Conservation (phyloP, 2,329 filamentous ascomycete species). For the Calycina herbarum region DNA sequence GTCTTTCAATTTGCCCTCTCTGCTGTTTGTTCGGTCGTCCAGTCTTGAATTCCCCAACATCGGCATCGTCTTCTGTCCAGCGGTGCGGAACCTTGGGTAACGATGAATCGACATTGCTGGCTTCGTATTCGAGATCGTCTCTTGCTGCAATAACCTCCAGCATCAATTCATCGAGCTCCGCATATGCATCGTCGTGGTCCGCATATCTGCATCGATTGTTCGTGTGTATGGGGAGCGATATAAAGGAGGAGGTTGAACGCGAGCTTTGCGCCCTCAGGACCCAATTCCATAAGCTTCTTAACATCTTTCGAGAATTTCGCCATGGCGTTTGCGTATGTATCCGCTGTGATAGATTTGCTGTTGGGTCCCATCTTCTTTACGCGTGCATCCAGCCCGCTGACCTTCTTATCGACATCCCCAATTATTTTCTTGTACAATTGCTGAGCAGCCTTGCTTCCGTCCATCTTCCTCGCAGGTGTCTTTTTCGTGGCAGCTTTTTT, state of each 20-base stretch:
- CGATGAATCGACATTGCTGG: neutral
- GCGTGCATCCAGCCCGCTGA: slow-evolving; percentile 1
- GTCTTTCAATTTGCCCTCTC: slow-evolving; percentile 7
- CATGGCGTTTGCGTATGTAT: slow-evolving; percentile 13
- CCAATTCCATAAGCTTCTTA: slow-evolving; percentile 9
- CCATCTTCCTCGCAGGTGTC: neutral
- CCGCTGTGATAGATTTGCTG: neutral
- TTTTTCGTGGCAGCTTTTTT: neutral
- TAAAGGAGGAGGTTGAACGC: slow-evolving; percentile 12
- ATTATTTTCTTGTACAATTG: slow-evolving; percentile 10
- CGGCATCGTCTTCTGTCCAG: slow-evolving; percentile 11
- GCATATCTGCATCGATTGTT: slow-evolving; percentile 7
- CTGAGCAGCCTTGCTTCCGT: slow-evolving; percentile 3
- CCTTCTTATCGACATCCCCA: slow-evolving; percentile 5
- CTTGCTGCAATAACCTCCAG: slow-evolving; percentile 1
- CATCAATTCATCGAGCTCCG: slow-evolving; percentile 9
- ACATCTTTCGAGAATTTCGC: slow-evolving; percentile 13
- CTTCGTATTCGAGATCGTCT: neutral
- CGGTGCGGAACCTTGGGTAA: slow-evolving; percentile 1
- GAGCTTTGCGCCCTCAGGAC: slow-evolving; percentile 1
- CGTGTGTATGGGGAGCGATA: slow-evolving; percentile 10
- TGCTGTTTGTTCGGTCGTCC: slow-evolving; percentile 16
- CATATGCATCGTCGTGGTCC: slow-evolving; percentile 6
- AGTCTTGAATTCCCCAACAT: slow-evolving; percentile 14
- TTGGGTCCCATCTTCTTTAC: slow-evolving; percentile 11